phyloP scores from a whole-genome alignment of 73 alveolate species.

The Paramecium sexaurelia region DNA sequence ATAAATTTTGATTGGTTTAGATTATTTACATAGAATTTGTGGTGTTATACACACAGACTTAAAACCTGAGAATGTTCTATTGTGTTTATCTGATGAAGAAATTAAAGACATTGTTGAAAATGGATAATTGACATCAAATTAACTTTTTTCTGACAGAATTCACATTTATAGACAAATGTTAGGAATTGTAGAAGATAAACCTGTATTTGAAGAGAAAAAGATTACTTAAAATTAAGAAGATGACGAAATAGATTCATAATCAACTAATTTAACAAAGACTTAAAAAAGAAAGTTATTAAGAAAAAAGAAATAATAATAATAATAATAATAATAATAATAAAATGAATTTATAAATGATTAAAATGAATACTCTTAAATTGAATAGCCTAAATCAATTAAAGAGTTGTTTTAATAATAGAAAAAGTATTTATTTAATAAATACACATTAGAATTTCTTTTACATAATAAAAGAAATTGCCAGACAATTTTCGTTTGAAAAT shows the following conservation, averaged over 20 bases:
- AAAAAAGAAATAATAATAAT: slow-evolving; percentile 28
- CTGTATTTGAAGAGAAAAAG: background rate
- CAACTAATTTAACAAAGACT: background rate
- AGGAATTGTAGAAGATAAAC: slow-evolving; percentile 43
- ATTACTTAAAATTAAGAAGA: background rate
- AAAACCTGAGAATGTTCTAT: slow-evolving; percentile 95
- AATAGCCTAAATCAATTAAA: slow-evolving; percentile 32
- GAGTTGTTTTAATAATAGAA: slow-evolving; percentile 39
- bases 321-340: slow-evolving; percentile 25
- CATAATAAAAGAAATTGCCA: slow-evolving; percentile 27
- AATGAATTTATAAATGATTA: background rate
- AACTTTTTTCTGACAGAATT: slow-evolving; percentile 56
- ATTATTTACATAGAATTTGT: slow-evolving; percentile 95
- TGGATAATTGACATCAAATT: slow-evolving; percentile 61
- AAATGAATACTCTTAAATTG: background rate
- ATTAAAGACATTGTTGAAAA: slow-evolving; percentile 76
- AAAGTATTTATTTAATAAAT: background rate
- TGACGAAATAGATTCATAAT: background rate
- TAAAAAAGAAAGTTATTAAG: slow-evolving; percentile 54
- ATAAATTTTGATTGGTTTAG: slow-evolving; percentile 96
- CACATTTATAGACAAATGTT: slow-evolving; percentile 46
- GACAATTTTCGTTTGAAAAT: slow-evolving; percentile 83
- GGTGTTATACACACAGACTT: slow-evolving; percentile 96
- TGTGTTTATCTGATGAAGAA: slow-evolving; percentile 85
- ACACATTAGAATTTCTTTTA: slow-evolving; percentile 34